Evolutionary conservation across 495 filamentous ascomycete species (phyloP).

Genomic region (Penicillium maclennaniae): DNA sequence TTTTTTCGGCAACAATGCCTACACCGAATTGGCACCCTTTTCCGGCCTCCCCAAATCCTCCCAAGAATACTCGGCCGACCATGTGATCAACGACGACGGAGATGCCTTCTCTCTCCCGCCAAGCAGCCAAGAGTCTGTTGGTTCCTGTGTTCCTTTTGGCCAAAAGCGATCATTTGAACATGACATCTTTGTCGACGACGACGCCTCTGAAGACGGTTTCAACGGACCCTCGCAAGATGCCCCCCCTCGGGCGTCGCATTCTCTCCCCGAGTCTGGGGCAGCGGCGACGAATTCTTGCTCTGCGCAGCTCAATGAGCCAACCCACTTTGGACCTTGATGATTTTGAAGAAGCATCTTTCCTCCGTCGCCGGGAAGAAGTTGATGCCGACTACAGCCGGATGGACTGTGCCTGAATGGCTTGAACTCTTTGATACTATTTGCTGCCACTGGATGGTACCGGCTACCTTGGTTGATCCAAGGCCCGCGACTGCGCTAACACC

Average conservation of each 20-base stretch:
- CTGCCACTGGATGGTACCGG: slow-evolving; percentile 8
- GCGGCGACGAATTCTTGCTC: slow-evolving; percentile 27
- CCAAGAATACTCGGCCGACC: slow-evolving; percentile 9
- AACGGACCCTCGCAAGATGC: neutral
- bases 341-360: slow-evolving; percentile 44
- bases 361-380: slow-evolving; percentile 42
- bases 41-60: slow-evolving; percentile 64
- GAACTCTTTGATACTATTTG: neutral
- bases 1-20: slow-evolving; percentile 17
- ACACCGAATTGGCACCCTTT: slow-evolving; percentile 65
- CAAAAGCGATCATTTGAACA: slow-evolving; percentile 39
- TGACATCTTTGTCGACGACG: slow-evolving; percentile 48
- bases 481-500: neutral
- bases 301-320: slow-evolving; percentile 4
- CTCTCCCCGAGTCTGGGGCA: slow-evolving; percentile 33
- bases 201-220: slow-evolving; percentile 4
- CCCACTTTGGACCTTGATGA: slow-evolving; percentile 36
- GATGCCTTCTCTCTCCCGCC: slow-evolving; percentile 41
- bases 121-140: slow-evolving; percentile 43
- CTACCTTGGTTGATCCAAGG: neutral
- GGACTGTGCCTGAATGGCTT: slow-evolving; percentile 20
- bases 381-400: slow-evolving; percentile 33
- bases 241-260: slow-evolving; percentile 24
- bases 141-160: slow-evolving; percentile 16
- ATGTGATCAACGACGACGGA: slow-evolving; percentile 32